Evolutionary conservation across 495 filamentous ascomycete species (phyloP), one percentile per base, ranked within the genome.

Genomic region (Polyplosphaeria fusca): DNA sequence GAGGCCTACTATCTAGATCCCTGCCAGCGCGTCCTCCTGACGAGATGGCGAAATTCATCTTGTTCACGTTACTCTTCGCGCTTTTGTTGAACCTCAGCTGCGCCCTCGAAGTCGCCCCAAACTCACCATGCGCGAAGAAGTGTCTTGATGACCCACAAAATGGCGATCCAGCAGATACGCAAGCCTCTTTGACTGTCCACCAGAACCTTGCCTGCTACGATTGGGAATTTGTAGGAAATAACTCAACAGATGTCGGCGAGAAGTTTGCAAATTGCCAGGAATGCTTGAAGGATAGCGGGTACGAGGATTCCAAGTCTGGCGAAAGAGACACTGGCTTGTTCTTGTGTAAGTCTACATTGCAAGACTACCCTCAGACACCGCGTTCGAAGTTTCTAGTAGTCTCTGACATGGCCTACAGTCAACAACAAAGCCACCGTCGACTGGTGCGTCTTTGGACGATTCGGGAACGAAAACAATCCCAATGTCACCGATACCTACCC

Each of bases 371-470:
- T 23, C 23, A 14, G 42, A 46, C 22, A 23, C 12, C 7, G 20
- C 23, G 12, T 23, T 25, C 22, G 11, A 9, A 3, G 12, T 25
- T 3, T 7, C 23, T 46, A n/a, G 5, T 42, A 42, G 5, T 42
- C 22, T 37, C n/a, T 37, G 30, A 16, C n/a, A 16, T 19, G 5
- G n/a, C 39, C 16, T 16, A 19, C 16, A 48, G 45, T 49, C 12
- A 49, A 49, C 18, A 49, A 38, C 28, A 49, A 28, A 49, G 47
- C 47, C 2, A 13, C 47, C 18, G 23, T 49, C 13, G 47, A 49
- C 13, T 49, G 30, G 47, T 49, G 47, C n/a, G 20, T 49, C 28
- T 49, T 49, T 11, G 47, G 47, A 18, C 12, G 2, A 4, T 37
- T 49, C 19, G 19, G 7, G 1, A 5, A 49, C 4, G 27, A 49